These are phyloP conservation scores for Kwoniella sp. DNA, from an alignment of 768 basidiomycete species.

Conservation along the genomic window DNA sequence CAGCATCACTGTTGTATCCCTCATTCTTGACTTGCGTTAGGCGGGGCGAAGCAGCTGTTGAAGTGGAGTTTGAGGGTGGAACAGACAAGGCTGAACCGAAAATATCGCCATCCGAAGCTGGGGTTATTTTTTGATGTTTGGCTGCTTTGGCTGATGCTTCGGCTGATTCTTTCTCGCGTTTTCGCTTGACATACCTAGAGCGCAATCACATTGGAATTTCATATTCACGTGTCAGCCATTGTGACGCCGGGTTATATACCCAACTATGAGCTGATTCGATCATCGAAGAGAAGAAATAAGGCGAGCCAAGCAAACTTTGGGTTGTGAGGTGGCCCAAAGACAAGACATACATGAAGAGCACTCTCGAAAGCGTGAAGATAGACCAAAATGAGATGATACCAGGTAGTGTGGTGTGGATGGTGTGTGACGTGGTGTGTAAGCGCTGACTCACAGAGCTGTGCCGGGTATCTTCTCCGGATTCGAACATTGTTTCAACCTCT, in stretches of 20 bases:
- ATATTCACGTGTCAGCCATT: neutral
- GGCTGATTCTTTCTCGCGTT: conserved; percentile 48
- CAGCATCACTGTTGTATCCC: neutral
- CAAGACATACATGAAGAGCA: too few species aligned
- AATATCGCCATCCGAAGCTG: conserved; percentile 32
- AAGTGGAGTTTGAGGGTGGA: conserved; percentile 4
- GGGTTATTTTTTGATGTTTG: conserved; percentile 35
- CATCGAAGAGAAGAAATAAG: too few species aligned
- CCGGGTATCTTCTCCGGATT: conserved; percentile 95
- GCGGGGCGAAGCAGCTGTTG: neutral
- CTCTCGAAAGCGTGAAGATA: too few species aligned
- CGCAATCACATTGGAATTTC: neutral
- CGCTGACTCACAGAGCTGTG: conserved; percentile 58
- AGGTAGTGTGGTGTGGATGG: too few species aligned
- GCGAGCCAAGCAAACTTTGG: too few species aligned
- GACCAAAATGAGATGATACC: neutral
- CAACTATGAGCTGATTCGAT: too few species aligned
- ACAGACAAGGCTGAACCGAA: conserved; percentile 40
- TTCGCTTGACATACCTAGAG: conserved; percentile 55
- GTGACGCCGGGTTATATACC: too few species aligned
- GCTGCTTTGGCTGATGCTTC: conserved; percentile 46
- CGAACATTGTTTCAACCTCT: conserved; percentile 80
- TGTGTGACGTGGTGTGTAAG: too few species aligned
- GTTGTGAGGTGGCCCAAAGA: too few species aligned
- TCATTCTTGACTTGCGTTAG: neutral